Conservation (phyloP, 2,329 filamentous ascomycete species). For the Nakataea oryzae region DNA sequence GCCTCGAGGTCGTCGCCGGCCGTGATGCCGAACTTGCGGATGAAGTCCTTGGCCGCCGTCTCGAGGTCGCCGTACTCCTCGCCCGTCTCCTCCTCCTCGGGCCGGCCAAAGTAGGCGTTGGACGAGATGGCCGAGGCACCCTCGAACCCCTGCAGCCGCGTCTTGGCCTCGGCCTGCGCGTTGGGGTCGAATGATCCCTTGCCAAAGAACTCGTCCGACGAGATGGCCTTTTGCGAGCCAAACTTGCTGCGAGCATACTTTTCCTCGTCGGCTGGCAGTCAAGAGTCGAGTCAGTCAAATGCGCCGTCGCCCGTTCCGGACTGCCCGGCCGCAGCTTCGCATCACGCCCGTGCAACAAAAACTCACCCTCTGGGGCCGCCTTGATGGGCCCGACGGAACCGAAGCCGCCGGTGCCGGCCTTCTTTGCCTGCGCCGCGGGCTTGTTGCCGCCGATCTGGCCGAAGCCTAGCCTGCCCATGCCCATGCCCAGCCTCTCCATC, state of each 20-base stretch:
- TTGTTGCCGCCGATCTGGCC: slow-evolving; percentile 66
- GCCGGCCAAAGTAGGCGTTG: slow-evolving; percentile 93
- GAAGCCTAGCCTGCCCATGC: slow-evolving; percentile 74
- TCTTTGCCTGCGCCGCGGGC: slow-evolving; percentile 41
- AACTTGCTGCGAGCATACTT: slow-evolving; percentile 83
- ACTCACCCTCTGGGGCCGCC: slow-evolving; percentile 53
- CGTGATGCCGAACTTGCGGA: slow-evolving; percentile 89
- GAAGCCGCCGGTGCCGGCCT: slow-evolving; percentile 76
- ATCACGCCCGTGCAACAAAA: no score
- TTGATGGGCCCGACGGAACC: slow-evolving; percentile 73
- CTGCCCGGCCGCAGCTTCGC: no score
- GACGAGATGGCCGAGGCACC: slow-evolving; percentile 87
- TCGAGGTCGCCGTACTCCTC: slow-evolving; percentile 90
- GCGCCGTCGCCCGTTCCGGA: no score
- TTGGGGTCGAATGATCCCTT: slow-evolving; percentile 76
- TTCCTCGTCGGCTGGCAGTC: slow-evolving; percentile 58
- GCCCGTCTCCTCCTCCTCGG: slow-evolving; percentile 57
- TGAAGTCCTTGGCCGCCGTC: slow-evolving; percentile 88
- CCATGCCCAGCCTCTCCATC: slow-evolving; percentile 83
- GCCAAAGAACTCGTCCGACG: slow-evolving; percentile 96
- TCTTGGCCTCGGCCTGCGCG: slow-evolving; percentile 76
- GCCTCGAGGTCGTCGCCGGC: slow-evolving; percentile 95
- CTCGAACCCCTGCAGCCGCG: slow-evolving; percentile 82
- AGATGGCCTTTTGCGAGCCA: slow-evolving; percentile 87
- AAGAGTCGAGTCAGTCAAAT: neutral